These are phyloP conservation scores for Chenopodium suecicum DNA, from an alignment of 148 eudicot species.

Conservation along the genomic window DNA sequence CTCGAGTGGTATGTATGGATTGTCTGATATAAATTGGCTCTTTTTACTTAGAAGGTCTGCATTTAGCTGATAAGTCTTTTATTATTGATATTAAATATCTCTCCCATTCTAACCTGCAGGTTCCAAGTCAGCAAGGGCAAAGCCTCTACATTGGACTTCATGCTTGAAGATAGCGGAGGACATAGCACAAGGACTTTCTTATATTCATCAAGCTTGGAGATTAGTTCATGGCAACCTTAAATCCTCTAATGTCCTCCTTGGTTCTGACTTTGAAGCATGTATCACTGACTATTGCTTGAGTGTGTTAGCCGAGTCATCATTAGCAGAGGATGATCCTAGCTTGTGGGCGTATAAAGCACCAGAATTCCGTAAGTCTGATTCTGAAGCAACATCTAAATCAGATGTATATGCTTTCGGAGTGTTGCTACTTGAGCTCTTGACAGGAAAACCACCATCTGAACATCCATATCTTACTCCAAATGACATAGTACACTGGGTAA, in stretches of 20 bases:
- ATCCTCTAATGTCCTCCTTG: slow-evolving; percentile 71
- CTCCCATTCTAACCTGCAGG: slow-evolving; percentile 30
- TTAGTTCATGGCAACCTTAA: slow-evolving; percentile 78
- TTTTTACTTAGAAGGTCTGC: neutral
- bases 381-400: slow-evolving; percentile 46
- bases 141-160: slow-evolving; percentile 88
- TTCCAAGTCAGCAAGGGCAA: slow-evolving; percentile 65
- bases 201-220: slow-evolving; percentile 81
- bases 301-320: slow-evolving; percentile 26
- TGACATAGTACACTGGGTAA: slow-evolving; percentile 58
- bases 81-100: neutral
- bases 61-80: neutral
- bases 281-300: slow-evolving; percentile 69
- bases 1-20: too few relatives aligned
- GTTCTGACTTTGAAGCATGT: slow-evolving; percentile 79
- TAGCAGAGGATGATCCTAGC: slow-evolving; percentile 31
- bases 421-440: slow-evolving; percentile 63
- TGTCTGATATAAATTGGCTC: neutral
- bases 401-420: slow-evolving; percentile 75
- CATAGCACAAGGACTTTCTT: slow-evolving; percentile 75
- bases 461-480: slow-evolving; percentile 46
- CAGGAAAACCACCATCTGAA: slow-evolving; percentile 53
- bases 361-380: slow-evolving; percentile 37
- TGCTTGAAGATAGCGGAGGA: slow-evolving; percentile 89
- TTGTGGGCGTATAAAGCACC: slow-evolving; percentile 57